These are phyloP conservation scores for Ailanthus altissimus DNA, from an alignment of 345 rosid genomes.

Conservation along the genomic window DNA sequence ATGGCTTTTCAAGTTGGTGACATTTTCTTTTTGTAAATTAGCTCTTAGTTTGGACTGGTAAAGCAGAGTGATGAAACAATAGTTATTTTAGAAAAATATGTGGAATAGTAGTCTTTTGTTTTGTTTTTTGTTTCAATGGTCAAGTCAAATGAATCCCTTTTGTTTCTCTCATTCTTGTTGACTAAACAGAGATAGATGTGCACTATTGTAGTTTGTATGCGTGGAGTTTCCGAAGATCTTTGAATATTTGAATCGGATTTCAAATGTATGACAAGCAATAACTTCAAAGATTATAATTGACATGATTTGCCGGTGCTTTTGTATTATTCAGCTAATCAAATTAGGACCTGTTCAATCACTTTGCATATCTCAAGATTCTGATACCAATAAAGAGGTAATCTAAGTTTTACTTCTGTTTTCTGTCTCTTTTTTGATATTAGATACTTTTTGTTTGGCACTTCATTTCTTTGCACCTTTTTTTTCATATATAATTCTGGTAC, in stretches of 20 bases:
- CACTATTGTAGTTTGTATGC: not conserved
- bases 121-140: not conserved
- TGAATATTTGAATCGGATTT: not conserved
- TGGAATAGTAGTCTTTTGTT: not conserved
- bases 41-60: not conserved
- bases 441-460: not conserved
- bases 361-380: constrained; percentile 58
- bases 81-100: not conserved
- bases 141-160: not conserved
- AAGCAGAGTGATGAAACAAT: not conserved
- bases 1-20: not conserved
- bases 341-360: constrained; percentile 68
- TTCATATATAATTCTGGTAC: not conserved
- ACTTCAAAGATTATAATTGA: not conserved
- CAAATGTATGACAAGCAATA: not conserved
- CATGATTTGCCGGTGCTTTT: not conserved
- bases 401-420: not conserved
- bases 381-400: constrained; percentile 58
- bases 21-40: not conserved
- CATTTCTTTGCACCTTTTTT: not conserved
- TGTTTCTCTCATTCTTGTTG: not conserved
- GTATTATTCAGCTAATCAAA: constrained; percentile 65
- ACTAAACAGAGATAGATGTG: not conserved
- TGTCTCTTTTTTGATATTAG: not conserved
- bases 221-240: not conserved